Evolutionary conservation across 139 green algal species (phyloP).

Genomic region (Asterochloris sp.): DNA sequence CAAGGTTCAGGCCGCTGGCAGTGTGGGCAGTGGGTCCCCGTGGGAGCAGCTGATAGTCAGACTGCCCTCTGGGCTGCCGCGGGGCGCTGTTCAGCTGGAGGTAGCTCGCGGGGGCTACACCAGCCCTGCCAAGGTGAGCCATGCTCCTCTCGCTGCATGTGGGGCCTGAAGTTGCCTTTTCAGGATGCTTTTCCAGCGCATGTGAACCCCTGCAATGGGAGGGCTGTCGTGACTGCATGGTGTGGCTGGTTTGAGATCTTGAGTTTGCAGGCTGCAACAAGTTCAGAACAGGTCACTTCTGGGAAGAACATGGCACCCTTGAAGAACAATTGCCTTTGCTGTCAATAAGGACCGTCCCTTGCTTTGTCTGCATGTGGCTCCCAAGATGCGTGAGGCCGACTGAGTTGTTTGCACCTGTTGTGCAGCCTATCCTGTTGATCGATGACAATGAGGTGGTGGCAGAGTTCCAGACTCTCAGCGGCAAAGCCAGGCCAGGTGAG

Average conservation of each 20-base stretch:
- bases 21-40: neutral
- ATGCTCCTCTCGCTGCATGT: neutral
- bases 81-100: slow-evolving; percentile 38
- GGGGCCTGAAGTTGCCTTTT: neutral
- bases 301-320: neutral
- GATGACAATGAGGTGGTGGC: slow-evolving; percentile 20
- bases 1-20: slow-evolving; percentile 9
- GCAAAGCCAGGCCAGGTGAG: neutral
- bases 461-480: slow-evolving; percentile 32
- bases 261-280: neutral
- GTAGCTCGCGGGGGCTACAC: slow-evolving; percentile 37
- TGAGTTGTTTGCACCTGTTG: neutral
- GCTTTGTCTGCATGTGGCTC: neutral
- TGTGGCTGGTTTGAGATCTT: neutral
- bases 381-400: neutral
- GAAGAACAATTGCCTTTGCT: neutral
- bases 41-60: slow-evolving; percentile 26
- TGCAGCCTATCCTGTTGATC: slow-evolving; percentile 31
- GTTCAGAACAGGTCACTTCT: too few relatives aligned
- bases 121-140: slow-evolving; percentile 16
- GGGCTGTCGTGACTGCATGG: neutral
- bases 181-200: too few relatives aligned
- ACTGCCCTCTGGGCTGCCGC: neutral
- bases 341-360: neutral
- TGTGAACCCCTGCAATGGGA: neutral